A percentile compares a stretch with the other conserved stretches of the same genome.
Evolutionary conservation across 805 yeast species (phyloP).

Genomic region (Candida ascalaphidarum): DNA sequence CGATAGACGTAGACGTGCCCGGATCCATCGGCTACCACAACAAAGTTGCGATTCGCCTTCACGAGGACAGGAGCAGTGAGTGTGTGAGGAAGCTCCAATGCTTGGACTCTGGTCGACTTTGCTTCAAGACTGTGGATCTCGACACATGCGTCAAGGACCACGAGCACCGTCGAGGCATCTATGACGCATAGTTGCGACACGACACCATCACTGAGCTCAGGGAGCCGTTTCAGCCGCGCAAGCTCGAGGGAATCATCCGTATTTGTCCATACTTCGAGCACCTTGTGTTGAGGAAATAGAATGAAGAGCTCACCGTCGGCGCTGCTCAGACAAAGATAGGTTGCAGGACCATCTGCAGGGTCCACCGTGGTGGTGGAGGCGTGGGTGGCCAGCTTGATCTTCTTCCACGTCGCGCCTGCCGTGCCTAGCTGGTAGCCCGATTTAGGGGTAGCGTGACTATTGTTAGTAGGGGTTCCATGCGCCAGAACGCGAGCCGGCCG

Average conservation of each 20-base stretch:
- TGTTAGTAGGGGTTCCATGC: constrained; percentile 5
- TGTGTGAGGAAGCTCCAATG: not conserved
- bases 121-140: too few relatives aligned
- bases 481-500: too few relatives aligned
- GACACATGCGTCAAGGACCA: too few relatives aligned
- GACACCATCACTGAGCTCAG: too few relatives aligned
- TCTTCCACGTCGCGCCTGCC: constrained; percentile 34
- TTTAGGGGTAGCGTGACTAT: constrained; percentile 22
- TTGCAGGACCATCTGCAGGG: not conserved
- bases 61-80: too few relatives aligned
- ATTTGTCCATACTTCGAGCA: constrained; percentile 30
- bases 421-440: constrained; percentile 31
- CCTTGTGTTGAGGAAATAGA: constrained; percentile 9
- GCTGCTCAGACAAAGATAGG: too few relatives aligned
- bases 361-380: constrained; percentile 1
- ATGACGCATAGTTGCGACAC: too few relatives aligned
- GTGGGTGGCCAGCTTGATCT: constrained; percentile 26
- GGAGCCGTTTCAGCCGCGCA: too few relatives aligned
- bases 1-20: constrained; percentile 16
- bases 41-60: constrained; percentile 10
- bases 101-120: too few relatives aligned
- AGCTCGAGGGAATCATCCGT: too few relatives aligned
- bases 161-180: too few relatives aligned
- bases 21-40: constrained; percentile 11
- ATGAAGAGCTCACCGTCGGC: constrained; percentile 26